Conservation (phyloP, 1,284 basidiomycete species). For the Cryptococcus maquisensis region DNA sequence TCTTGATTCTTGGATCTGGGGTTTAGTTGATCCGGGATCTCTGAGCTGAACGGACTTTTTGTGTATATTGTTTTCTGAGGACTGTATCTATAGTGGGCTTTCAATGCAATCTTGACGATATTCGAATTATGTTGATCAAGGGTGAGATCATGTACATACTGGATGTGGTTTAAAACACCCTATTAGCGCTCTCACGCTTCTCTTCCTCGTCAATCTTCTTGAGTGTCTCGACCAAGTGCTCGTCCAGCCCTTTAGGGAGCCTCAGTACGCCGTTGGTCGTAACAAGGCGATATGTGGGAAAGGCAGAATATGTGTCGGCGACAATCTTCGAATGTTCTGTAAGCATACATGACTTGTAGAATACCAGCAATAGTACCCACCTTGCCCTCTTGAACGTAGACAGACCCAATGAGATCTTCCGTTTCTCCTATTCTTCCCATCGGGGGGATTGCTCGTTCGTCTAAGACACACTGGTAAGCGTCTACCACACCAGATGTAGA, state of each 20-base stretch:
- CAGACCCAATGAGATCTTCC: constrained; percentile 46
- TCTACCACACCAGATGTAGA: not conserved
- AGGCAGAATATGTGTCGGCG: constrained; percentile 40
- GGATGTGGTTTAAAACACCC: not conserved
- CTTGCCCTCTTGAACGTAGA: constrained; percentile 46
- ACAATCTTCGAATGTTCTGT: constrained; percentile 26
- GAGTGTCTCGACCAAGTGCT: constrained; percentile 32
- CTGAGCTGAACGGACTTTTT: too few relatives aligned
- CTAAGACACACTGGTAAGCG: constrained; percentile 10
- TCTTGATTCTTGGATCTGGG: not conserved
- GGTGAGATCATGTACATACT: too few relatives aligned
- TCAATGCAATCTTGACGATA: not conserved
- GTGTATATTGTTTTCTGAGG: too few relatives aligned
- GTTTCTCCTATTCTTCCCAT: constrained; percentile 47
- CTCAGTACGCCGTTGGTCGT: constrained; percentile 40
- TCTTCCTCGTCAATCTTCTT: constrained; percentile 30
- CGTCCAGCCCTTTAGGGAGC: constrained; percentile 42
- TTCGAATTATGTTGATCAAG: too few relatives aligned
- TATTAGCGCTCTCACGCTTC: not conserved
- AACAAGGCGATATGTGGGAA: constrained; percentile 43
- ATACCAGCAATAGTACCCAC: constrained; percentile 18
- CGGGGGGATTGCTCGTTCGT: constrained; percentile 44
- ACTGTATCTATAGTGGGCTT: not conserved
- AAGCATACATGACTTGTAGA: not conserved
- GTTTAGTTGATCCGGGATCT: not conserved